Evolutionary conservation across 805 yeast species (phyloP).

Genomic region (Cyberlindnera misumaiensis): DNA sequence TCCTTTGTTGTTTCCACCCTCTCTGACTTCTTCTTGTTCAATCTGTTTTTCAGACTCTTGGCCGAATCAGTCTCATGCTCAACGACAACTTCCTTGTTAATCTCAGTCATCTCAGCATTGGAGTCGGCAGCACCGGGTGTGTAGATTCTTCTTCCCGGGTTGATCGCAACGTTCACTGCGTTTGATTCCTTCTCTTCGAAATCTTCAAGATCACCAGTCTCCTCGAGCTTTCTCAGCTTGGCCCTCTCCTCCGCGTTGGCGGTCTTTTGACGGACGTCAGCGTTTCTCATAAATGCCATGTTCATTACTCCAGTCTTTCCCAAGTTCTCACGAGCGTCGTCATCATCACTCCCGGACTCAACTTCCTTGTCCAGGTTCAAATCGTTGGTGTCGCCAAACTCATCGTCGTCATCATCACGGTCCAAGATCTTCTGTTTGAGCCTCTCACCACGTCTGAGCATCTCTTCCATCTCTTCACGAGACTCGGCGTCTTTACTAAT

Average conservation of each 20-base stretch:
- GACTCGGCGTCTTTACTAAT: conserved; percentile 80
- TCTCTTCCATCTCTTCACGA: conserved; percentile 88
- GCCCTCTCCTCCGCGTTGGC: conserved; percentile 51
- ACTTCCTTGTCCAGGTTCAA: conserved; percentile 43
- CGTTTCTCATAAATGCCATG: conserved; percentile 94
- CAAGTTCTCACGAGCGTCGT: conserved; percentile 34
- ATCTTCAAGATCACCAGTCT: conserved; percentile 37
- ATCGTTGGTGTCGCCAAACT: conserved; percentile 35
- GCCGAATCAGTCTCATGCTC: conserved; percentile 48
- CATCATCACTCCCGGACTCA: conserved; percentile 33
- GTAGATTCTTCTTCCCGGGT: conserved; percentile 77
- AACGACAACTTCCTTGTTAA: conserved; percentile 30
- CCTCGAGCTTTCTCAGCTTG: conserved; percentile 42
- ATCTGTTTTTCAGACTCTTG: conserved; percentile 36
- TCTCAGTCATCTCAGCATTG: conserved; percentile 27
- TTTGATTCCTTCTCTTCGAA: conserved; percentile 30
- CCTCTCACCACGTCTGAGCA: conserved; percentile 82
- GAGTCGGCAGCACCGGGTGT: conserved; percentile 43
- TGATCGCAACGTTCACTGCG: conserved; percentile 44
- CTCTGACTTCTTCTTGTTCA: conserved; percentile 16
- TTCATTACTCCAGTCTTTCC: conserved; percentile 85
- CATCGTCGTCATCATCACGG: conserved; percentile 40
- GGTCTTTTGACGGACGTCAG: conserved; percentile 61
- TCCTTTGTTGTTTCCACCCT: not conserved
- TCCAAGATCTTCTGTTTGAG: conserved; percentile 63